Conservation (phyloP, 2,329 filamentous ascomycete species). For the Alternaria solani region DNA sequence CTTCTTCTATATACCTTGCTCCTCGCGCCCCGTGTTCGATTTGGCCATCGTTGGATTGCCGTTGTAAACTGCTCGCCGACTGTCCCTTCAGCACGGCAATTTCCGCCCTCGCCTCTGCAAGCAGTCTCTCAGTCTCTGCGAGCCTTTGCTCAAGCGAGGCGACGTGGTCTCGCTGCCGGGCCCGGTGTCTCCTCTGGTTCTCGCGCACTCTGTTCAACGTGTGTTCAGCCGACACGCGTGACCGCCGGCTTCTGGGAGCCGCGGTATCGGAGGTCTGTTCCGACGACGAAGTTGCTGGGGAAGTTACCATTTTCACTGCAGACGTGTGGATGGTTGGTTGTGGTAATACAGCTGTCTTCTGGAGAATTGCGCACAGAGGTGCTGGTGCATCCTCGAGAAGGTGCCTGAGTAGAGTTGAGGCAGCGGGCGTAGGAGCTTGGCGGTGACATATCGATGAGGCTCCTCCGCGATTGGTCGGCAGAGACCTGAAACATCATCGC, state of each 20-base stretch:
- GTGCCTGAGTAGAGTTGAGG: conserved; percentile 17
- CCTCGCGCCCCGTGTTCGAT: background rate
- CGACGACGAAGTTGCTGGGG: conserved; percentile 19
- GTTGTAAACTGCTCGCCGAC: conserved; percentile 21
- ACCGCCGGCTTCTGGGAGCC: conserved; percentile 24
- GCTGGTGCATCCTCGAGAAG: background rate
- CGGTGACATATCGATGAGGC: conserved; percentile 44
- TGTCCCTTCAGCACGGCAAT: conserved; percentile 31
- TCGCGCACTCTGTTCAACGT: conserved; percentile 57
- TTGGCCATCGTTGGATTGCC: background rate
- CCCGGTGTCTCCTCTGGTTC: conserved; percentile 62
- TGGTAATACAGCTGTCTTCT: background rate
- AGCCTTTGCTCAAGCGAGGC: conserved; percentile 50
- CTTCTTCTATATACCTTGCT: background rate
- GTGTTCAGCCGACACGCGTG: conserved; percentile 44
- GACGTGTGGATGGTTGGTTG: background rate
- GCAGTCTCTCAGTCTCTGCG: conserved; percentile 37
- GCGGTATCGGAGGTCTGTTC: conserved; percentile 19
- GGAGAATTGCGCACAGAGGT: background rate
- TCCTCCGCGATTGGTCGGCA: conserved; percentile 44
- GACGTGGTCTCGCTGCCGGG: conserved; percentile 54
- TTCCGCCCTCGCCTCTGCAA: conserved; percentile 37
- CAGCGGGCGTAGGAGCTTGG: conserved; percentile 31
- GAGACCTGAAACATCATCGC: background rate
- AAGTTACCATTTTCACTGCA: conserved; percentile 3